phyloP scores from a whole-genome alignment of 768 basidiomycete genomes.

The Cantharellus cinnabarinus region DNA sequence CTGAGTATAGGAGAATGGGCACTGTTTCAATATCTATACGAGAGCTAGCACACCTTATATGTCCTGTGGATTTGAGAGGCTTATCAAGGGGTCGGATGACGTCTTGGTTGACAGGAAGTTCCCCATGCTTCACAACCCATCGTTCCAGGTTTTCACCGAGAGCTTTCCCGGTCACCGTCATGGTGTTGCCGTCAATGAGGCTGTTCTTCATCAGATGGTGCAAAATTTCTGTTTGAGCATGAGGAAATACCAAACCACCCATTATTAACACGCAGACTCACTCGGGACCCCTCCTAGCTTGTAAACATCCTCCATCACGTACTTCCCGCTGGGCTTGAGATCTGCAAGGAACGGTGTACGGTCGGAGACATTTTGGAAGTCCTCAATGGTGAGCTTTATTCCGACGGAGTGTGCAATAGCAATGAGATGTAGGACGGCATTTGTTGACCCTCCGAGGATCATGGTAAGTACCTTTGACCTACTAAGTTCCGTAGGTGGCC shows the following conservation, averaged over 20 bases:
- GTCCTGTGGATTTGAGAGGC: conserved; percentile 77
- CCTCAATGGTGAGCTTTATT: conserved; percentile 69
- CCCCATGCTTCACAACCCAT: conserved; percentile 67
- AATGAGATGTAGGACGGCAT: conserved; percentile 90
- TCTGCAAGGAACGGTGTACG: conserved; percentile 87
- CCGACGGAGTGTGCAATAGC: conserved; percentile 94
- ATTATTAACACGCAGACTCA: conserved; percentile 21
- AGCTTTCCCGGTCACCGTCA: conserved; percentile 80
- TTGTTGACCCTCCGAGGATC: conserved; percentile 94
- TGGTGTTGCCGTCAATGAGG: conserved; percentile 71
- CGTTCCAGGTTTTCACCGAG: conserved; percentile 82
- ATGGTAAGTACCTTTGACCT: conserved; percentile 64
- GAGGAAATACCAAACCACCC: background rate
- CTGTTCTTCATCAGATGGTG: conserved; percentile 71
- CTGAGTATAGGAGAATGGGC: conserved; percentile 21
- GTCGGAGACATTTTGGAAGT: conserved; percentile 88
- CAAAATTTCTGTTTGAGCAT: conserved; percentile 41
- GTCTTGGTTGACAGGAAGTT: conserved; percentile 55
- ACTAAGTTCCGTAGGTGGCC: background rate
- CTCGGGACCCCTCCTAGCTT: conserved; percentile 93
- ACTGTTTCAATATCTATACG: background rate
- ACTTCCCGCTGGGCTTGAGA: conserved; percentile 92
- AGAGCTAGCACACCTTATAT: conserved; percentile 41
- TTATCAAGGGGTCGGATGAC: conserved; percentile 73
- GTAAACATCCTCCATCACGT: conserved; percentile 96